Conservation (phyloP, 2,329 filamentous ascomycete species). For the Leptographium galeiforme region DNA sequence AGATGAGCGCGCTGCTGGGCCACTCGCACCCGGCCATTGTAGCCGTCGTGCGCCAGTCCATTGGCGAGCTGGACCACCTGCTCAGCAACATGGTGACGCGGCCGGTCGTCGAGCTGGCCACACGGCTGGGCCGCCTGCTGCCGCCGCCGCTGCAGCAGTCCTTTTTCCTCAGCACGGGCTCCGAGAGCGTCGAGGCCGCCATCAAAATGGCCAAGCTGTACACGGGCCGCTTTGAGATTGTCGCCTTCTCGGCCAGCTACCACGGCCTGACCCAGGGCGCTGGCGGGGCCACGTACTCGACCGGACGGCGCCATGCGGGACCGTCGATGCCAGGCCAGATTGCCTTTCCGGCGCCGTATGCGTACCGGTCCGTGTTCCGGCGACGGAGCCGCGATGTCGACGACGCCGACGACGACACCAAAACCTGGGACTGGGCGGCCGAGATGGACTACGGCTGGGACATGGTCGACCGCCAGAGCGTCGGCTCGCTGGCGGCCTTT, state of each 20-base stretch:
- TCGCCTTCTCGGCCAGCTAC: slow-evolving; percentile 43
- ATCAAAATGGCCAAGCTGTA: slow-evolving; percentile 45
- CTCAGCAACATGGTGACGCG: slow-evolving; percentile 42
- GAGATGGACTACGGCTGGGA: slow-evolving; percentile 50
- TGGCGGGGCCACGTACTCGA: slow-evolving; percentile 37
- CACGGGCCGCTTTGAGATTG: slow-evolving; percentile 51
- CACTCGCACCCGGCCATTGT: slow-evolving; percentile 46
- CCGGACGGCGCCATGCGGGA: slow-evolving; percentile 32
- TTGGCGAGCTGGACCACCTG: slow-evolving; percentile 39
- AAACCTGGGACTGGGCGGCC: slow-evolving; percentile 40
- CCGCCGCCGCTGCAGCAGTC: slow-evolving; percentile 35
- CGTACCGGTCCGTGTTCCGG: slow-evolving; percentile 48
- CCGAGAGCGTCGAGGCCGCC: slow-evolving; percentile 6
- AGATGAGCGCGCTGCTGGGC: slow-evolving; percentile 44
- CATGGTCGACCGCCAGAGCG: slow-evolving; percentile 44
- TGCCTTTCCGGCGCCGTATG: slow-evolving; percentile 44
- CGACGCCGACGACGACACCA: not conserved
- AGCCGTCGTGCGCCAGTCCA: slow-evolving; percentile 30
- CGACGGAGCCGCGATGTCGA: slow-evolving; percentile 40
- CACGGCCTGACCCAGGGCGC: slow-evolving; percentile 46
- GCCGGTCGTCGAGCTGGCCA: slow-evolving; percentile 39
- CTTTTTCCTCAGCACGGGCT: slow-evolving; percentile 33
- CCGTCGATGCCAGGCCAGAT: slow-evolving; percentile 41
- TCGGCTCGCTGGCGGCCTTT: slow-evolving; percentile 47
- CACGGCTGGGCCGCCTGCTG: slow-evolving; percentile 31